Percentiles rank a stretch among this genome's conserved stretches.
These are phyloP conservation scores for Ramichloridium luteum DNA, from an alignment of 2,329 filamentous ascomycete genomes.

Conservation along the genomic window DNA sequence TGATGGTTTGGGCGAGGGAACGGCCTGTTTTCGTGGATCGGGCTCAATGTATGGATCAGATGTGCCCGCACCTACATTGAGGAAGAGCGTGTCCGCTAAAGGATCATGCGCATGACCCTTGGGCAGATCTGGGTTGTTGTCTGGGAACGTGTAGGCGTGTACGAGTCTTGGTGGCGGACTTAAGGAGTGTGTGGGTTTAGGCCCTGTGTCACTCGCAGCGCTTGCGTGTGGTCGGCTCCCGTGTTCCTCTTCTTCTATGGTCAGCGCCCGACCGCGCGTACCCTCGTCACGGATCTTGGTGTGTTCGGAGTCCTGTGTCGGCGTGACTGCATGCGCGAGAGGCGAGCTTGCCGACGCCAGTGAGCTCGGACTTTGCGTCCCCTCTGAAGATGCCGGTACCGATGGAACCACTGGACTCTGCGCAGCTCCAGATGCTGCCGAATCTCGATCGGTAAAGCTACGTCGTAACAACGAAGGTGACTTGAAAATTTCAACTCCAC, in stretches of 20 bases:
- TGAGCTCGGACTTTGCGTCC: not conserved
- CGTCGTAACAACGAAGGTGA: too few species aligned
- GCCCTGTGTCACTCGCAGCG: too few species aligned
- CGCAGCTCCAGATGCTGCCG: not conserved
- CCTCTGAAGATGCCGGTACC: too few species aligned
- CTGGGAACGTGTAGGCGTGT: conserved; percentile 24
- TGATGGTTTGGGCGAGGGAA: too few species aligned
- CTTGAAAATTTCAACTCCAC: not conserved
- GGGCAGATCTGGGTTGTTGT: conserved; percentile 22
- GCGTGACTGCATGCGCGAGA: not conserved
- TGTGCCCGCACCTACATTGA: conserved; percentile 61
- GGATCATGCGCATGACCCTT: conserved; percentile 54
- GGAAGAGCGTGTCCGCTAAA: conserved; percentile 52
- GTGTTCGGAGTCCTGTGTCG: too few species aligned
- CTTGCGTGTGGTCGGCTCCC: too few species aligned
- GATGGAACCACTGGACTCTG: not conserved
- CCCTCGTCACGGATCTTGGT: too few species aligned
- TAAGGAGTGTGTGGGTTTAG: too few species aligned
- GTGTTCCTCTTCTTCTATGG: too few species aligned
- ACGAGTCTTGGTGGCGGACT: too few species aligned
- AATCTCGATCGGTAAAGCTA: too few species aligned
- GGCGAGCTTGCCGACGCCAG: not conserved
- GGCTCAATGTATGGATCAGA: not conserved
- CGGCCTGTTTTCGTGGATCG: not conserved
- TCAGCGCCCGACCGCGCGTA: too few species aligned